Evolutionary conservation across 1,139 yeast species (phyloP).

Genomic region (Candida pseudoviswanathii): DNA sequence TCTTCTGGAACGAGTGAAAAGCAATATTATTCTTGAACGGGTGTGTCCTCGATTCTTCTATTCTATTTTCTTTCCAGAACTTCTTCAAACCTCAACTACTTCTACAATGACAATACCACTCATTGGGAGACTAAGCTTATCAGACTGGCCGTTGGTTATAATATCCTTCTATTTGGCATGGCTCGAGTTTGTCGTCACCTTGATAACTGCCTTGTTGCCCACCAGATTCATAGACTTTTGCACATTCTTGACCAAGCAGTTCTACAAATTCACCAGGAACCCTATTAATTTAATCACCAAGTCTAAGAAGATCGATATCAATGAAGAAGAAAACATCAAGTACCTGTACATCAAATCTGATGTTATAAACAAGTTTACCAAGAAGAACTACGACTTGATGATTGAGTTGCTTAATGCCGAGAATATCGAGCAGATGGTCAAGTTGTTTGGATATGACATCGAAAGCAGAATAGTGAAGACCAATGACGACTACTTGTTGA

Average conservation of each 20-base stretch:
- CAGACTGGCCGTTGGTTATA: slow-evolving; percentile 41
- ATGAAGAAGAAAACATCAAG: slow-evolving; percentile 15
- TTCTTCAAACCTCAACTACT: too few relatives aligned
- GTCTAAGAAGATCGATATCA: slow-evolving; percentile 11
- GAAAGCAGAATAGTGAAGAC: slow-evolving; percentile 44
- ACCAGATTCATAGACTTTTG: slow-evolving; percentile 29
- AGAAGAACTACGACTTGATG: slow-evolving; percentile 31
- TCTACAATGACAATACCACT: slow-evolving; percentile 37
- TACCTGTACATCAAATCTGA: slow-evolving; percentile 16
- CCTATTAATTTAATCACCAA: slow-evolving; percentile 30
- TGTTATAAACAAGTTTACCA: slow-evolving; percentile 17
- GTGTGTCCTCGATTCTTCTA: too few relatives aligned
- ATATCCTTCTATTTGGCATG: slow-evolving; percentile 43
- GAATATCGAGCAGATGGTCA: slow-evolving; percentile 37
- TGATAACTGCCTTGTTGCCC: slow-evolving; percentile 40
- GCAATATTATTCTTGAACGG: background rate
- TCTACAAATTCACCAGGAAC: slow-evolving; percentile 32
- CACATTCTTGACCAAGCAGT: slow-evolving; percentile 29
- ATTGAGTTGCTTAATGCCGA: slow-evolving; percentile 34
- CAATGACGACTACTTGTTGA: slow-evolving; percentile 42
- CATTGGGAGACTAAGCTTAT: slow-evolving; percentile 34
- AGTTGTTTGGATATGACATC: slow-evolving; percentile 40
- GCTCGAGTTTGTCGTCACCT: slow-evolving; percentile 38
- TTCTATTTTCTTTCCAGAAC: too few relatives aligned
- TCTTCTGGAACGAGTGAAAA: background rate